A percentile compares a stretch with the other conserved stretches of the same genome.
Conservation (phyloP, 495 filamentous ascomycete genomes). For the Endocarpon pusillum region DNA sequence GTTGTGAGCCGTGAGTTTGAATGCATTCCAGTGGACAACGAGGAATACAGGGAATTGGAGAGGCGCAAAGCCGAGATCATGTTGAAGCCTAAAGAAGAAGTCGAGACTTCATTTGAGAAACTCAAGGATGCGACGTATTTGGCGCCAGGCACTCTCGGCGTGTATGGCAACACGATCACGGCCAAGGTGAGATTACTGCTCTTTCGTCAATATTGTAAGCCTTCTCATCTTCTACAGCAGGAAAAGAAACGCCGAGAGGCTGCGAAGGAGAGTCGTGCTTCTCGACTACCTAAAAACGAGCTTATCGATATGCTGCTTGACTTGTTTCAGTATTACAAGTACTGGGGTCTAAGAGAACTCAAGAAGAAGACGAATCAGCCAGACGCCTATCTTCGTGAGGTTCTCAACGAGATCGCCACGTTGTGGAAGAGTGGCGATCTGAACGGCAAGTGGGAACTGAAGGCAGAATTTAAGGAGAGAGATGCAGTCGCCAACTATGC, state of each 20-base stretch:
- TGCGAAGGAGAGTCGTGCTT: conserved; percentile 59
- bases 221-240: conserved; percentile 16
- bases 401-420: conserved; percentile 62
- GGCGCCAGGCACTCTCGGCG: conserved; percentile 26
- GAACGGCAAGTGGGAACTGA: conserved; percentile 69
- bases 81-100: conserved; percentile 42
- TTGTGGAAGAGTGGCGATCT: conserved; percentile 66
- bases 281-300: conserved; percentile 72
- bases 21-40: conserved; percentile 57
- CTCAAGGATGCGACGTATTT: conserved; percentile 21
- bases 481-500: background rate
- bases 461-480: conserved; percentile 47
- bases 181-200: background rate
- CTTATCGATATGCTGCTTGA: conserved; percentile 67
- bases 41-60: conserved; percentile 49
- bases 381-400: conserved; percentile 78
- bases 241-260: conserved; percentile 21
- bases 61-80: conserved; percentile 39
- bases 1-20: conserved; percentile 59
- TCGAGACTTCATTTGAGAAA: conserved; percentile 28
- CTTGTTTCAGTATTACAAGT: conserved; percentile 67
- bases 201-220: background rate
- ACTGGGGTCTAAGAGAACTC: conserved; percentile 78
- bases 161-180: conserved; percentile 16
- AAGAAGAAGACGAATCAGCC: conserved; percentile 60